These are phyloP conservation scores for Colletotrichum orchidophilum DNA, from an alignment of 2,329 filamentous ascomycete species.

Conservation along the genomic window DNA sequence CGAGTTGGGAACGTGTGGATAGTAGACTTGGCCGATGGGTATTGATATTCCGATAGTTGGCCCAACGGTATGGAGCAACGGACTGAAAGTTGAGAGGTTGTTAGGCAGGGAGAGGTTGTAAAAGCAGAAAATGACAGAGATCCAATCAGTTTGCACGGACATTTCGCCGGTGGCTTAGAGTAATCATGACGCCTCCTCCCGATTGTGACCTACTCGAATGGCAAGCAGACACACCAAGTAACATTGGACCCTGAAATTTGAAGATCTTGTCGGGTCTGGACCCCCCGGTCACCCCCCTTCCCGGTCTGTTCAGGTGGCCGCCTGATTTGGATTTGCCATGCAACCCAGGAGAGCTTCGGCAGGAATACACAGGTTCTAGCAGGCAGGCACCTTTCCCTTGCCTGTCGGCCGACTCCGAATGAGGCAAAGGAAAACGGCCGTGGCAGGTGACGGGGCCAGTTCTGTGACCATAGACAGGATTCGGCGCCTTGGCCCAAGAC, in stretches of 20 bases:
- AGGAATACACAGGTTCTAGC: neutral
- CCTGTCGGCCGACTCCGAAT: neutral
- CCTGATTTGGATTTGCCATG: constrained; percentile 23
- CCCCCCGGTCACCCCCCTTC: neutral
- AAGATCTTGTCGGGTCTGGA: constrained; percentile 4
- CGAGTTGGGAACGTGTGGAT: neutral
- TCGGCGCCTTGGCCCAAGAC: too few species aligned
- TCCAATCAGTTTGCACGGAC: neutral
- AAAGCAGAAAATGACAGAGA: neutral
- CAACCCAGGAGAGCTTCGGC: neutral
- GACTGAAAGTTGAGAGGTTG: neutral
- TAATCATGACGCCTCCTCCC: constrained; percentile 10
- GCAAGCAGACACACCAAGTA: neutral
- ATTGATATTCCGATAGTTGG: neutral
- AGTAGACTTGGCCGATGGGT: neutral
- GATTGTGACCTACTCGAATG: neutral
- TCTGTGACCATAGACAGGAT: neutral
- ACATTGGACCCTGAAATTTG: constrained; percentile 29
- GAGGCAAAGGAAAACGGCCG: neutral
- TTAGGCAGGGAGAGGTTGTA: neutral
- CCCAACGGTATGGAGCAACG: neutral
- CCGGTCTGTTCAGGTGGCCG: neutral
- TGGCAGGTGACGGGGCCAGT: constrained; percentile 1
- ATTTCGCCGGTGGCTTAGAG: neutral
- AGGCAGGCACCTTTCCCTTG: neutral